These are phyloP conservation scores for Priceomyces carsonii DNA, from an alignment of 805 yeast genomes.

Conservation along the genomic window DNA sequence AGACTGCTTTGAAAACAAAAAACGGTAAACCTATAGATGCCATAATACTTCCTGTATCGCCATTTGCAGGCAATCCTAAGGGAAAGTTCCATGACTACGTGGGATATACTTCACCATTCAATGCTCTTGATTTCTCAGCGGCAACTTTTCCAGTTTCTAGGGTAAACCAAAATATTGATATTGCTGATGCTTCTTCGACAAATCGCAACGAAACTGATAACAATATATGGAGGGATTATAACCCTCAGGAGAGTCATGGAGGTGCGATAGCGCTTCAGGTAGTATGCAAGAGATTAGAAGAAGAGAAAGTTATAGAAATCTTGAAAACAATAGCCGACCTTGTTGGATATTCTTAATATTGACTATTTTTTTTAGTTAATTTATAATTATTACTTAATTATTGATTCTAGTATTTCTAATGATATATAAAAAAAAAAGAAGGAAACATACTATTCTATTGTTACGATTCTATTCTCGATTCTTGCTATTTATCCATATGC, in stretches of 20 bases:
- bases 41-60: constrained; percentile 49
- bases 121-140: constrained; percentile 24
- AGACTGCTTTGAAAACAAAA: constrained; percentile 9
- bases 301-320: constrained; percentile 57
- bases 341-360: too few species aligned
- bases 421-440: too few species aligned
- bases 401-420: too few species aligned
- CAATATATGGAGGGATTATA: constrained; percentile 40
- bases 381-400: too few species aligned
- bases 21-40: constrained; percentile 52
- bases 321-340: too few species aligned
- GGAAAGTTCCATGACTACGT: constrained; percentile 33
- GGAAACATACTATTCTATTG: too few species aligned
- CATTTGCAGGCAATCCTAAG: constrained; percentile 41
- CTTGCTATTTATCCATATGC: too few species aligned
- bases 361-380: too few species aligned
- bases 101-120: constrained; percentile 51
- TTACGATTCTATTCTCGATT: too few species aligned
- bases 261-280: constrained; percentile 68
- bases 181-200: constrained; percentile 20
- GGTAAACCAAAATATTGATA: constrained; percentile 48
- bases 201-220: constrained; percentile 44
- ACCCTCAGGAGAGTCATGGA: constrained; percentile 54
- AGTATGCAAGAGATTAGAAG: constrained; percentile 59
- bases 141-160: constrained; percentile 55